Evolutionary conservation across 1,139 yeast genomes (phyloP), one percentile per base, ranked within the genome.

Genomic region (Suhomyces coccinellae): DNA sequence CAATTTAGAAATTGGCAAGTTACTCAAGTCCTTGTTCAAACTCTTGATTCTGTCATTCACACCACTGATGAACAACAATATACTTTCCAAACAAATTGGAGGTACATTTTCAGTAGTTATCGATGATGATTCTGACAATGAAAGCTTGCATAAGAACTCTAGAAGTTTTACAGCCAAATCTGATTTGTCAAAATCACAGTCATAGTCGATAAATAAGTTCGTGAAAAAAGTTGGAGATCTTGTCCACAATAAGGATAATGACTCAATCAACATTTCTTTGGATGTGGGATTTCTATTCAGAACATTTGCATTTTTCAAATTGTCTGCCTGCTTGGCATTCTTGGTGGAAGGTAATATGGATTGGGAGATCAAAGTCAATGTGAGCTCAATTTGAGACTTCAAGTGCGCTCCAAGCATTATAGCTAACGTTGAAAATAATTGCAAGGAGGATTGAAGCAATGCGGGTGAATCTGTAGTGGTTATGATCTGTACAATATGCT

Each of bases 11-110:
- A 58, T 45, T 10, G 62, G 52, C 9, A 54, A 50, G 3, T 53
- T 47, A 17, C 56, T 55, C 4, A 56, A 52, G 2, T 58, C 57
- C 1, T 51, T 41, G 22, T 54, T 49, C 29, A 56, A 48, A 8
- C 49, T 45, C 53, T 75, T 79, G 17, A 82, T 69, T 51, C 89
- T 72, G 31, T 79, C 82, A 52, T 79, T 78, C 34, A 90, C 71
- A n/a, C 85, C 83, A 45, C 82, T 77, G 31, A 90, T 72, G 52
- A 85, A 82, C 2, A 87, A 77, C 29, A 93, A 71, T 3, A 93
- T 65, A 2, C 98, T 96, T 58, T 93, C 98, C 39, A 93, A 71
- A 58, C 98, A 93, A 10, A 91, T 77, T 1, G 98, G 97, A 0
- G 99, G 98, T 1, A 93, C 96, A 57, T 82, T 85, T 32, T 87